Evolutionary conservation across 2,329 filamentous ascomycete species (phyloP), one percentile per base, ranked within the genome.

Genomic region (Paracamarosporium sp.): DNA sequence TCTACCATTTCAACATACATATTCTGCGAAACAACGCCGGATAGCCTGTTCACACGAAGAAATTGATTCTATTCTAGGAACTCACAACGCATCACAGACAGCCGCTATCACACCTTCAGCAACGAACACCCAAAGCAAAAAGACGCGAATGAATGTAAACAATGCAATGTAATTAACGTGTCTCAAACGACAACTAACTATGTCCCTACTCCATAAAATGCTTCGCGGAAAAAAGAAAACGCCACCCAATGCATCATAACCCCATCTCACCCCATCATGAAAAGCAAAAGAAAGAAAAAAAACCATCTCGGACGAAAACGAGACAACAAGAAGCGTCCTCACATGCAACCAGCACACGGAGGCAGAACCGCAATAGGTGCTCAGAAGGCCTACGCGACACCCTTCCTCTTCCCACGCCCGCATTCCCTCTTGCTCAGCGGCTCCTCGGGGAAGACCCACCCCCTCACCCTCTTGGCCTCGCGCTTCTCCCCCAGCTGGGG

Each of bases 391-490:
- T 60, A 27, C 50, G 45, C 31, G 43, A 50, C 43, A 17, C 59
- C 60, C 50, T 67, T 69, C 46, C 71, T 69, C 63, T 70, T 72
- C 1, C 74, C 72, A 45, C 72, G 65, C 0, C 73, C 74, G 51
- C 71, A 81, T 79, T 93, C 90, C 78, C 90, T 88, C 68, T 89
- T 82, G 8, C 88, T 87, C 11, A 93, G 81, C 3, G 87, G 82
- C 68, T 93, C 90, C 68, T 93, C 89, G 1, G 90, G 90, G 78
- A 87, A 84, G 0, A 92, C 85, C 90, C 90, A 93, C 0, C 90
- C 90, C 28, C 90, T 79, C 2, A 85, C 82, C 22, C 89, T 79
- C 85, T 92, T 93, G 20, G 89, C 88, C 77, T 90, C 88, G 56
- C 86, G 80, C 87, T 91, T 95, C 85, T 90, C 90, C 30, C 83